Evolutionary conservation across 2,329 filamentous ascomycete genomes (phyloP), one percentile per base, ranked within the genome.

Genomic region (Penicillium glabrum): DNA sequence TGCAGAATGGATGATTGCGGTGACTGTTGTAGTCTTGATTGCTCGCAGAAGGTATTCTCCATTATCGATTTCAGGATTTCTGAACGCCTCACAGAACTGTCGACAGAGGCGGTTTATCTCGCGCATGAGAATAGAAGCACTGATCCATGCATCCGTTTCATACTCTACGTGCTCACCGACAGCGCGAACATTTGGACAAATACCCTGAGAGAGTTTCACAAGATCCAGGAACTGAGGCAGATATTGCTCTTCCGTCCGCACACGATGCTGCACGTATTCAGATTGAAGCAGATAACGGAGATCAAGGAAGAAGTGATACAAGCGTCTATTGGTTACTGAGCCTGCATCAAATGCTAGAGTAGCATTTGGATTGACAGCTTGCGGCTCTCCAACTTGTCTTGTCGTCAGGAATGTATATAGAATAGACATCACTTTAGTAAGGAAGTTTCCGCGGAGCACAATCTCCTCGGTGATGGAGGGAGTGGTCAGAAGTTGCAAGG

Each of bases 301-400:
- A 72, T 99, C 95, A 57, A 93, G 84, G 77, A 98, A 99, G 79
- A 99, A 99, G 74, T 98, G 95, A 69, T 97, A 97, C 82, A 99
- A 92, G 33, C 95, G 86, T 47, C 95, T 83, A 72, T 99, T 99
- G 0, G 93, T 96, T 16, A 98, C 91, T 1, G 93, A 95, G 1
- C 95, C 95, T 33, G 91, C 89, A 72, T 99, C 95, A 67, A 98
- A 96, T 0, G 92, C 91, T 47, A 99, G 81, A 1, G 92, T 92
- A 2, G 92, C 93, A 65, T 87, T 89, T 0, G 91, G 89, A 55
- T 91, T 89, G 43, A 98, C 89, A 63, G 96, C 89, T 78, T 90
- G 89, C 0, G 95, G 93, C 71, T 96, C 93, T 1, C 93, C 93
- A 39, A 99, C 95, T 80, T 99, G 95, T 51, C 96, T 85, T 5